Percentiles rank a stretch among this genome's conserved stretches.
These are phyloP conservation scores for Nemania sp. DNA, from an alignment of 2,329 filamentous ascomycete species.

Conservation along the genomic window DNA sequence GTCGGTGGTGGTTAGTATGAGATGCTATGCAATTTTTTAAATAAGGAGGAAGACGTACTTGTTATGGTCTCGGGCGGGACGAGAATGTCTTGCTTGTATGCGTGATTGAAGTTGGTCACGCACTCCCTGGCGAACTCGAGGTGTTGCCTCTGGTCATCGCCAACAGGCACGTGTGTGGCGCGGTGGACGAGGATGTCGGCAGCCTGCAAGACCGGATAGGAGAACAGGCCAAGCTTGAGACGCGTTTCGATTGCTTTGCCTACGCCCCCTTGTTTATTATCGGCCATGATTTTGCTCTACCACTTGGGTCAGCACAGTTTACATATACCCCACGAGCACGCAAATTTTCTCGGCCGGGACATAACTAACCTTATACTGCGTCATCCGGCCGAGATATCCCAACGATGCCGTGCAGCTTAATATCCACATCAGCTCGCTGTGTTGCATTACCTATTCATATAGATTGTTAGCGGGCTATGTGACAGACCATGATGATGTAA, in stretches of 20 bases:
- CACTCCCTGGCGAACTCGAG: conserved; percentile 92
- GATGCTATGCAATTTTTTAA: not conserved
- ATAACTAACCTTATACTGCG: conserved; percentile 88
- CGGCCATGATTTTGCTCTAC: conserved; percentile 79
- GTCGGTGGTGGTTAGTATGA: conserved; percentile 5
- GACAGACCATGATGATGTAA: not conserved
- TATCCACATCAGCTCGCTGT: conserved; percentile 97
- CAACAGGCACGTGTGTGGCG: conserved; percentile 95
- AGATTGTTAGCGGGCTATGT: conserved; percentile 16
- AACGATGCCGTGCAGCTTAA: conserved; percentile 90
- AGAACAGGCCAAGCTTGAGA: conserved; percentile 90
- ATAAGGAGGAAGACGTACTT: conserved; percentile 61
- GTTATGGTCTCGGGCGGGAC: conserved; percentile 77
- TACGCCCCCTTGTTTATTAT: conserved; percentile 67
- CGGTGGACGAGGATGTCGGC: conserved; percentile 92
- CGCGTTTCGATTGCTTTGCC: conserved; percentile 65
- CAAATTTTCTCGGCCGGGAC: not conserved
- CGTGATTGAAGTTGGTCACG: conserved; percentile 86
- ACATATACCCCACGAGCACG: not conserved
- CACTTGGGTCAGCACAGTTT: not conserved
- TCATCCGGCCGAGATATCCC: conserved; percentile 97
- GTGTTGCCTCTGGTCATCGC: conserved; percentile 95
- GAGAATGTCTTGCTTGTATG: conserved; percentile 67
- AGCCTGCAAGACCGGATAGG: conserved; percentile 94
- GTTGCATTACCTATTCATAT: conserved; percentile 72